phyloP scores from a whole-genome alignment of 1,284 basidiomycete genomes.

The Cryptococcus sp. region DNA sequence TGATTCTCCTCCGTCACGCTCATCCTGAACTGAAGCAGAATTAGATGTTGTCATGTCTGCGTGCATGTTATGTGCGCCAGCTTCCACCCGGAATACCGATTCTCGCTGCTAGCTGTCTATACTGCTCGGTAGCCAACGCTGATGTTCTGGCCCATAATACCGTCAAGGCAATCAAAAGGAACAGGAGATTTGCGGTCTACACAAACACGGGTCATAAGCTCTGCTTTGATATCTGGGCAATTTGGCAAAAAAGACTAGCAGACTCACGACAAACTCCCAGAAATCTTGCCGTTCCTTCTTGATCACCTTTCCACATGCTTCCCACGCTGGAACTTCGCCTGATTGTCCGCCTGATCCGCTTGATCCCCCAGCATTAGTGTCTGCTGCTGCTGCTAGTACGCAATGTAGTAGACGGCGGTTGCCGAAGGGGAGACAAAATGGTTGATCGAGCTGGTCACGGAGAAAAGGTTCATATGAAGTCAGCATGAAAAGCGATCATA shows the following conservation, averaged over 20 bases:
- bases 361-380: conserved; percentile 19
- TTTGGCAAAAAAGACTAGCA: neutral
- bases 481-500: neutral
- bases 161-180: conserved; percentile 66
- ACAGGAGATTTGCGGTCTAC: conserved; percentile 65
- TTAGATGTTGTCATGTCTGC: too few species aligned
- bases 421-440: conserved; percentile 87
- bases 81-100: conserved; percentile 58
- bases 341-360: conserved; percentile 19
- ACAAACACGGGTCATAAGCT: neutral
- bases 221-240: neutral
- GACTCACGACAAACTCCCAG: conserved; percentile 76
- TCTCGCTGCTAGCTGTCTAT: conserved; percentile 76
- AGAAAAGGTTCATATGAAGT: too few species aligned
- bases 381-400: conserved; percentile 50
- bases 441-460: conserved; percentile 66
- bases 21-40: too few species aligned
- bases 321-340: conserved; percentile 80
- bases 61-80: conserved; percentile 26
- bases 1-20: too few species aligned
- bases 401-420: conserved; percentile 85
- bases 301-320: conserved; percentile 81
- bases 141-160: conserved; percentile 69
- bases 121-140: conserved; percentile 68
- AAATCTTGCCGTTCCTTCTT: conserved; percentile 76